These are phyloP conservation scores for Aspergillus luchuensis DNA, from an alignment of 2,329 filamentous ascomycete species.

Conservation along the genomic window DNA sequence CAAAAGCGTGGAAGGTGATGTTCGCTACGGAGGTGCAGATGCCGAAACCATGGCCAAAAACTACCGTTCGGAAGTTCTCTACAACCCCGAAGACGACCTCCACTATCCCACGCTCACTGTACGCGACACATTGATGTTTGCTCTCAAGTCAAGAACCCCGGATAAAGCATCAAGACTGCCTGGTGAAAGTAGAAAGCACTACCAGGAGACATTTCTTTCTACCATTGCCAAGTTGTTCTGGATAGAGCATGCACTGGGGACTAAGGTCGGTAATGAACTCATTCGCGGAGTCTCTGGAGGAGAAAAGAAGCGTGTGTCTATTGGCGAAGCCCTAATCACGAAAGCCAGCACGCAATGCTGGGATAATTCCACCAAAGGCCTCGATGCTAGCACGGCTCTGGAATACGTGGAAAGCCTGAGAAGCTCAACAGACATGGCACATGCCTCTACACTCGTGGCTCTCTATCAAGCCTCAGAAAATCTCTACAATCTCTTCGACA, in stretches of 20 bases:
- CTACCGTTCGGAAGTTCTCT: slow-evolving; percentile 59
- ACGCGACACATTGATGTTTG: slow-evolving; percentile 72
- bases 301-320: slow-evolving; percentile 77
- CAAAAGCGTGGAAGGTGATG: slow-evolving; percentile 58
- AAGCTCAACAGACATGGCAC: slow-evolving; percentile 64
- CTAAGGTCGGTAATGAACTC: slow-evolving; percentile 74
- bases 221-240: slow-evolving; percentile 73
- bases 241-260: slow-evolving; percentile 70
- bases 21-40: slow-evolving; percentile 59
- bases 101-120: slow-evolving; percentile 80
- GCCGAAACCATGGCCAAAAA: slow-evolving; percentile 54
- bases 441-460: slow-evolving; percentile 65
- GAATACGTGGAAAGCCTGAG: slow-evolving; percentile 71
- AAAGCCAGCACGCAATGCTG: slow-evolving; percentile 69
- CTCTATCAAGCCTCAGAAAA: slow-evolving; percentile 68
- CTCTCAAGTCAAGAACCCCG: slow-evolving; percentile 68
- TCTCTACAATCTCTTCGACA: slow-evolving; percentile 63
- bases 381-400: slow-evolving; percentile 72
- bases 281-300: slow-evolving; percentile 72
- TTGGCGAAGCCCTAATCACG: slow-evolving; percentile 74
- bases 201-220: slow-evolving; percentile 63
- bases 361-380: slow-evolving; percentile 73
- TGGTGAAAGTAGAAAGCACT: slow-evolving; percentile 63
- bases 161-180: slow-evolving; percentile 61
- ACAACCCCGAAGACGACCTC: slow-evolving; percentile 76